phyloP scores from a whole-genome alignment of 768 basidiomycete species.

The Lentinula boryana region DNA sequence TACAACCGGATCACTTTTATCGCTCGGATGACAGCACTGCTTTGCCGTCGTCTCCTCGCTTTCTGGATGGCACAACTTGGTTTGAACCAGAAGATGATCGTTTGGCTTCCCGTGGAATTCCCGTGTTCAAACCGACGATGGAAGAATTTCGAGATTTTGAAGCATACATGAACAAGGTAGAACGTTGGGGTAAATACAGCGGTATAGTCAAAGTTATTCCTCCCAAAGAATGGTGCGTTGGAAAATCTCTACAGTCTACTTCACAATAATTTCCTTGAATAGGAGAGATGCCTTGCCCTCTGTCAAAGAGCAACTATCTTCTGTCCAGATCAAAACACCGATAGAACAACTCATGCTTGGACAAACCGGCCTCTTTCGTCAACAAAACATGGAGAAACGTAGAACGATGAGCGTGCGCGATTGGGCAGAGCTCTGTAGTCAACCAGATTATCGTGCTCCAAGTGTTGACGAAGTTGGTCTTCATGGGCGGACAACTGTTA shows the following conservation, averaged over 20 bases:
- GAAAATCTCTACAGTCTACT: slow-evolving; percentile 12
- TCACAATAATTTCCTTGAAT: slow-evolving; percentile 9
- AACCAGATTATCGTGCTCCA: slow-evolving; percentile 69
- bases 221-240: slow-evolving; percentile 83
- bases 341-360: slow-evolving; percentile 95
- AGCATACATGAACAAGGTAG: slow-evolving; percentile 77
- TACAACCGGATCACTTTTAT: slow-evolving; percentile 85
- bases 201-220: slow-evolving; percentile 97
- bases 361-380: slow-evolving; percentile 78
- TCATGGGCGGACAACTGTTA: slow-evolving; percentile 32
- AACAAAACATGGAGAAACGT: slow-evolving; percentile 88
- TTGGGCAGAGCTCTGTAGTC: slow-evolving; percentile 74
- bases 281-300: slow-evolving; percentile 74
- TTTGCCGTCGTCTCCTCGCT: slow-evolving; percentile 56
- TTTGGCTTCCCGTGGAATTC: slow-evolving; percentile 81
- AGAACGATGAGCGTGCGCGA: slow-evolving; percentile 80
- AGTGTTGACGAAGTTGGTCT: slow-evolving; percentile 64
- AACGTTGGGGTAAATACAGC: slow-evolving; percentile 84
- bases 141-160: slow-evolving; percentile 92
- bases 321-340: slow-evolving; percentile 78
- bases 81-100: slow-evolving; percentile 79
- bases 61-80: slow-evolving; percentile 53
- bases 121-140: slow-evolving; percentile 93
- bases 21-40: slow-evolving; percentile 40
- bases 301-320: slow-evolving; percentile 60